Conservation (phyloP, 495 filamentous ascomycete genomes). For the Aspergillus mulundensis region DNA sequence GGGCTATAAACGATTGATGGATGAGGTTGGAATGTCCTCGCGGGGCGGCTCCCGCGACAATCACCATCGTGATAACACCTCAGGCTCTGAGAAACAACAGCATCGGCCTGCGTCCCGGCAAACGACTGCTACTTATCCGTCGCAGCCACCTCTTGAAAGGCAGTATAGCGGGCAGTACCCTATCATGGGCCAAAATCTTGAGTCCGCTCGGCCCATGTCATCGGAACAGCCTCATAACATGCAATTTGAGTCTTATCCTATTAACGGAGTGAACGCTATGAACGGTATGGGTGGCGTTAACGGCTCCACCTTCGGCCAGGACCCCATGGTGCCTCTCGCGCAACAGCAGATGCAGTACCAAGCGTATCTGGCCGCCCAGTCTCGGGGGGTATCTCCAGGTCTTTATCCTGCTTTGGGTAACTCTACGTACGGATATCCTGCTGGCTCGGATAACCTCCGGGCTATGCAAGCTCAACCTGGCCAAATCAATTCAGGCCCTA, state of each 20-base stretch:
- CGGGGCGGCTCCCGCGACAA: constrained; percentile 49
- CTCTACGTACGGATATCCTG: constrained; percentile 39
- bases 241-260: constrained; percentile 41
- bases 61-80: constrained; percentile 35
- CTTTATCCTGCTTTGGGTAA: constrained; percentile 39
- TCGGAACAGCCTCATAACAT: constrained; percentile 37
- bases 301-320: constrained; percentile 36
- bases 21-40: constrained; percentile 84
- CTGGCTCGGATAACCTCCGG: constrained; percentile 40
- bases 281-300: constrained; percentile 24
- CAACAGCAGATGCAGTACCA: constrained; percentile 49
- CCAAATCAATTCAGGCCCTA: constrained; percentile 38
- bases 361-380: constrained; percentile 39
- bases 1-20: constrained; percentile 98
- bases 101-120: constrained; percentile 49
- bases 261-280: constrained; percentile 32
- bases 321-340: constrained; percentile 33
- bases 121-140: constrained; percentile 37
- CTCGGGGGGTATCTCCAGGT: constrained; percentile 42
- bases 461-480: constrained; percentile 35
- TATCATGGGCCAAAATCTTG: constrained; percentile 34
- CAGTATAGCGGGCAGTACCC: constrained; percentile 46
- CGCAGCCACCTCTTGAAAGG: constrained; percentile 42
- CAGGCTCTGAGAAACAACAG: constrained; percentile 43
- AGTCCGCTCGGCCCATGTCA: constrained; percentile 33